Base-by-base conservation (phyloP, 192 early-diverging fungal genomes). In the Linderina pennispora region DNA sequence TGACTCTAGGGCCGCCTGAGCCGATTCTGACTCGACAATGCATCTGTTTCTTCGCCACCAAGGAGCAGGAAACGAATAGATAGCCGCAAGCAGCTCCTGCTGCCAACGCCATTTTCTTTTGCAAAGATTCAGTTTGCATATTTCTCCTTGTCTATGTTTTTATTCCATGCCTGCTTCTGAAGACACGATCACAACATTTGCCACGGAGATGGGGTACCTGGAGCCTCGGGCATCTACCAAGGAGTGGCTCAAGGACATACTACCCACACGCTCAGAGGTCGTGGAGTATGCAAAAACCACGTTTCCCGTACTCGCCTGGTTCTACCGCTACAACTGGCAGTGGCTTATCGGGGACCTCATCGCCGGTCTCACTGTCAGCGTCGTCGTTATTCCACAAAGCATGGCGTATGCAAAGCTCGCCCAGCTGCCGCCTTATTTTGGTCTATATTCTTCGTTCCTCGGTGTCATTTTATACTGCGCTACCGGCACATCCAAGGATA, bases 381-480 rank as follows among this genome's bases (percentile, higher is more conserved):
- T 78, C 9, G 53, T 85, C 17, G 70, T 80, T 19, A 63, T 85
- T 33, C 83, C 82, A 11, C 80, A 84, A 43, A 41, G 45, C 37
- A 54, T 74, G 50, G 73, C 81, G n/a, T 77, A 83, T 44, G 76
- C 83, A 8, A 80, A 77, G 54, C 55, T 85, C 8, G 83, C 83
- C 6, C 49, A 42, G 14, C 47, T 85, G n/a, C 83, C 83, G 20
- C 48, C 74, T 16, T 22, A 80, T 39, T 79, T 69, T 37, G 83
- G 83, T 13, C 66, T 85, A 8, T 85, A 83, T 51, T 76, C 83
- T 24, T 60, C 73, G 16, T 75, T 85, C 49, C 46, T 77, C 36
- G 81, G 81, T 25, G 48, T 72, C 11, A 23, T 83, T 15, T 28
- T 79, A 11, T 85, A 85, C 50, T 48, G 55, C 15, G 41, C 79